Percentiles rank a stretch among this genome's conserved stretches.
Conservation (phyloP, 1,284 basidiomycete genomes). For the Cutaneotrichosporon dermatis region DNA sequence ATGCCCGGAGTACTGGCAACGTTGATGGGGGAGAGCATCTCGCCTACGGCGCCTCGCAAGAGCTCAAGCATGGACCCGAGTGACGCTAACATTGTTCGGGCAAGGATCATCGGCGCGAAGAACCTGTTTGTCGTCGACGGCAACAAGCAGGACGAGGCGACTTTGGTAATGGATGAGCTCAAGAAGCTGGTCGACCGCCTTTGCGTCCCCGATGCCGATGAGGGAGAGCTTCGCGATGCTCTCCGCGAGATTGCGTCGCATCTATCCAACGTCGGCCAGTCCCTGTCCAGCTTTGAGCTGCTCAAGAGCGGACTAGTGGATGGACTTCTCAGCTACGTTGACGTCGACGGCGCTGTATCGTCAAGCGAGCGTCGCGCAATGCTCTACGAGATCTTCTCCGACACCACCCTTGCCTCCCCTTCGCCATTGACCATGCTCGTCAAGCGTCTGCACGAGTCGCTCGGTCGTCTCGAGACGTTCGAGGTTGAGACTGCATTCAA, state of each 20-base stretch:
- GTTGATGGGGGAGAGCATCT: conserved; percentile 35
- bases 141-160: conserved; percentile 60
- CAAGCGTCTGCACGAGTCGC: conserved; percentile 87
- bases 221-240: conserved; percentile 59
- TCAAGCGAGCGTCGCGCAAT: conserved; percentile 61
- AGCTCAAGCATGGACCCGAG: conserved; percentile 61
- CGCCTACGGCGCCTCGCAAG: conserved; percentile 47
- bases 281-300: conserved; percentile 93
- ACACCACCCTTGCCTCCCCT: conserved; percentile 52
- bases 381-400: conserved; percentile 67
- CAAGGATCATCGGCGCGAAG: conserved; percentile 77
- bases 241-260: conserved; percentile 69
- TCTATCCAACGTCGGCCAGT: conserved; percentile 64
- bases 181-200: conserved; percentile 60
- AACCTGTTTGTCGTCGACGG: conserved; percentile 53
- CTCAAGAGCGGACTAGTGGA: conserved; percentile 90
- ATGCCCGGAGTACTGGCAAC: conserved; percentile 19
- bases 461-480: conserved; percentile 89
- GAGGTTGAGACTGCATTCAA: conserved; percentile 75
- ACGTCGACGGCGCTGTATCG: conserved; percentile 55
- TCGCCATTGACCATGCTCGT: conserved; percentile 75
- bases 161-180: conserved; percentile 58
- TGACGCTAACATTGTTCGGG: conserved; percentile 83
- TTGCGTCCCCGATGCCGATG: conserved; percentile 54
- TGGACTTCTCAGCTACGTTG: conserved; percentile 75